These are phyloP conservation scores for Dothidotthia symphoricarpi DNA, from an alignment of 2,329 filamentous ascomycete genomes.

Conservation along the genomic window DNA sequence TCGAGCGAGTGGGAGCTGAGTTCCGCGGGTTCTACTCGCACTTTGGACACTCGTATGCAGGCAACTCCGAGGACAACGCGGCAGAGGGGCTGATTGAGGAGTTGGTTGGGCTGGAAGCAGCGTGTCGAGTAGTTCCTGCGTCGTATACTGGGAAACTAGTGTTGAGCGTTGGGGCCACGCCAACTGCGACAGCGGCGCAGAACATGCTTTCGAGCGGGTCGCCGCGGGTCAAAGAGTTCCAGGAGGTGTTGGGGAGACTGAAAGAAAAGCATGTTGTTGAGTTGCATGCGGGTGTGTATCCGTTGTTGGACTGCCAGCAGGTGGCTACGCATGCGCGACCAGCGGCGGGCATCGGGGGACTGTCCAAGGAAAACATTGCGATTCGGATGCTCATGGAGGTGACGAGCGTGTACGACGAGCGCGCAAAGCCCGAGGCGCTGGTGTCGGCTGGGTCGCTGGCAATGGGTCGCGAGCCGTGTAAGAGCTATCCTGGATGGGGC, in stretches of 20 bases:
- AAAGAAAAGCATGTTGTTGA: slow-evolving; percentile 52
- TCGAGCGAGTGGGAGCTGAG: slow-evolving; percentile 15
- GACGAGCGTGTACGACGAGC: slow-evolving; percentile 60
- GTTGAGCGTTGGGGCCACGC: slow-evolving; percentile 73
- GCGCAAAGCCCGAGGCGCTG: slow-evolving; percentile 59
- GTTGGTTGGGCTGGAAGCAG: slow-evolving; percentile 54
- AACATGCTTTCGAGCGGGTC: slow-evolving; percentile 50
- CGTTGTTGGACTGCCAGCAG: slow-evolving; percentile 75
- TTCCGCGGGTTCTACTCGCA: slow-evolving; percentile 71
- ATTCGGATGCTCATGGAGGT: slow-evolving; percentile 71
- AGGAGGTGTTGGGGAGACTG: slow-evolving; percentile 41
- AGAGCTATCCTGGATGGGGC: slow-evolving; percentile 69
- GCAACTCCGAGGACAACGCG: slow-evolving; percentile 56
- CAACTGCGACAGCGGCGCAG: slow-evolving; percentile 67
- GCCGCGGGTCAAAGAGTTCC: slow-evolving; percentile 44
- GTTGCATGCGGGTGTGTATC: slow-evolving; percentile 74
- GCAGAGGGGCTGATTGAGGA: slow-evolving; percentile 61
- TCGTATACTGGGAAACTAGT: slow-evolving; percentile 43
- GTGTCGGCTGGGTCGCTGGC: slow-evolving; percentile 68
- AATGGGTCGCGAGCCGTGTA: slow-evolving; percentile 70
- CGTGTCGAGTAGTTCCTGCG: slow-evolving; percentile 43
- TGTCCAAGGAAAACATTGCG: slow-evolving; percentile 59
- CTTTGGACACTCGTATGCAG: slow-evolving; percentile 68
- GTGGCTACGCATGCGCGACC: slow-evolving; percentile 66
- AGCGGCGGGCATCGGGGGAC: slow-evolving; percentile 29